These are phyloP conservation scores for Ceratopteris richardii DNA, from an alignment of 75 land plant species.

Conservation along the genomic window DNA sequence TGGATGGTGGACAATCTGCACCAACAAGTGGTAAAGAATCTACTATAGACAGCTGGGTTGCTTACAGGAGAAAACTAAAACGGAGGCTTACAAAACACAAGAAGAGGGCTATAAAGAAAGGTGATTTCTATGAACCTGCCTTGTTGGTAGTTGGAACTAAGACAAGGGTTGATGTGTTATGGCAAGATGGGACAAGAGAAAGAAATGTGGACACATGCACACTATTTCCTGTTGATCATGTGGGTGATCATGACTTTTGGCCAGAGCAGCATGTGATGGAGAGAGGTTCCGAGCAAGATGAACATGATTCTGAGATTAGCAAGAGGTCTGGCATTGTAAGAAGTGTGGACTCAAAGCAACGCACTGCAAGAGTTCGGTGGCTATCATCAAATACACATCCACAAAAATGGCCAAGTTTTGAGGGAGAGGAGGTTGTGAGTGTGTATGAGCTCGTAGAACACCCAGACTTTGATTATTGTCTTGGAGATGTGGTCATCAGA, in stretches of 20 bases:
- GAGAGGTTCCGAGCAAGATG: slow-evolving; percentile 61
- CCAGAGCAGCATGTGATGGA: slow-evolving; percentile 93
- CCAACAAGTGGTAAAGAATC: slow-evolving; percentile 20
- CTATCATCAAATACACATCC: slow-evolving; percentile 55
- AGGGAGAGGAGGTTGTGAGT: slow-evolving; percentile 80
- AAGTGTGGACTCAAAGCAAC: slow-evolving; percentile 86
- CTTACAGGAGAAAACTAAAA: slow-evolving; percentile 48
- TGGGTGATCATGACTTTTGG: slow-evolving; percentile 92
- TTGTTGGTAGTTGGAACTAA: slow-evolving; percentile 53
- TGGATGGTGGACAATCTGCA: slow-evolving; percentile 1
- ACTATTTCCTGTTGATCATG: slow-evolving; percentile 69
- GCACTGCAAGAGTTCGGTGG: slow-evolving; percentile 86
- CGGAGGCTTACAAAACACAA: slow-evolving; percentile 51
- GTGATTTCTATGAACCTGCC: slow-evolving; percentile 57
- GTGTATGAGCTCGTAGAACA: slow-evolving; percentile 93
- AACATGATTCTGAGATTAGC: slow-evolving; percentile 27
- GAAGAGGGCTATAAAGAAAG: slow-evolving; percentile 51
- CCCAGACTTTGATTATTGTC: slow-evolving; percentile 86
- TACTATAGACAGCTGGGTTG: slow-evolving; percentile 37
- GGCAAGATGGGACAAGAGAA: slow-evolving; percentile 83
- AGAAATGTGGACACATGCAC: slow-evolving; percentile 37
- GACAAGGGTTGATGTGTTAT: slow-evolving; percentile 79
- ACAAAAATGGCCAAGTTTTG: slow-evolving; percentile 65
- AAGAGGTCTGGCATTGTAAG: slow-evolving; percentile 76
- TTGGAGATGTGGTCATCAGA: slow-evolving; percentile 92